phyloP scores from a whole-genome alignment of 768 basidiomycete genomes.

The Naematelia aurantialba region DNA sequence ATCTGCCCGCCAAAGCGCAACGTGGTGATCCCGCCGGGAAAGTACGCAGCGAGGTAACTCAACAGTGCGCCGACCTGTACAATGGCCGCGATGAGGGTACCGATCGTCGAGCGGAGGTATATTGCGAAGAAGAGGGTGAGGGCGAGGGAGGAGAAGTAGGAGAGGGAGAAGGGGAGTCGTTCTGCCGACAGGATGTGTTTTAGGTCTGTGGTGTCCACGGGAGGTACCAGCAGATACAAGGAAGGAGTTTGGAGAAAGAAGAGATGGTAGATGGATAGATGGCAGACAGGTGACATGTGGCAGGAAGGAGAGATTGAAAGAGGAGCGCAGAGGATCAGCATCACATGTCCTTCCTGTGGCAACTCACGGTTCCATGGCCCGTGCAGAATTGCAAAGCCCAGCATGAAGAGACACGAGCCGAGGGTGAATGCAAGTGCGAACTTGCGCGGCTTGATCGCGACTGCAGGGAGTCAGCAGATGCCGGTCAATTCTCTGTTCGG shows the following conservation, averaged over 20 bases:
- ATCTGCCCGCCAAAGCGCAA: conserved; percentile 50
- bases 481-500: too few relatives aligned
- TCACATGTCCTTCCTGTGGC: not conserved
- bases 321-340: too few relatives aligned
- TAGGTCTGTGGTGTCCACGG: conserved; percentile 53
- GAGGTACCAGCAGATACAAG: not conserved
- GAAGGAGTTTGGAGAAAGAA: not conserved
- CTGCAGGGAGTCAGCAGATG: conserved; percentile 25
- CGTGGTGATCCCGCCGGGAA: conserved; percentile 67
- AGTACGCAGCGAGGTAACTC: conserved; percentile 88
- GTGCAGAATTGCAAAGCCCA: conserved; percentile 61
- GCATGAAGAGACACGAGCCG: conserved; percentile 91
- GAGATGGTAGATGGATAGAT: not conserved
- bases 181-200: conserved; percentile 77
- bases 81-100: conserved; percentile 74
- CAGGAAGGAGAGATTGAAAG: too few relatives aligned
- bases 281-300: too few relatives aligned
- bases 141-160: conserved; percentile 78
- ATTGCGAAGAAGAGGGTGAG: conserved; percentile 89
- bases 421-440: conserved; percentile 88
- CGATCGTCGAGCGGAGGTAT: conserved; percentile 77
- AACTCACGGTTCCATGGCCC: conserved; percentile 73
- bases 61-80: conserved; percentile 78
- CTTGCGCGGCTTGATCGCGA: conserved; percentile 72
- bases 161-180: conserved; percentile 74